These are phyloP conservation scores for Posidonia australis DNA, from an alignment of 106 monocot genomes.

Conservation along the genomic window DNA sequence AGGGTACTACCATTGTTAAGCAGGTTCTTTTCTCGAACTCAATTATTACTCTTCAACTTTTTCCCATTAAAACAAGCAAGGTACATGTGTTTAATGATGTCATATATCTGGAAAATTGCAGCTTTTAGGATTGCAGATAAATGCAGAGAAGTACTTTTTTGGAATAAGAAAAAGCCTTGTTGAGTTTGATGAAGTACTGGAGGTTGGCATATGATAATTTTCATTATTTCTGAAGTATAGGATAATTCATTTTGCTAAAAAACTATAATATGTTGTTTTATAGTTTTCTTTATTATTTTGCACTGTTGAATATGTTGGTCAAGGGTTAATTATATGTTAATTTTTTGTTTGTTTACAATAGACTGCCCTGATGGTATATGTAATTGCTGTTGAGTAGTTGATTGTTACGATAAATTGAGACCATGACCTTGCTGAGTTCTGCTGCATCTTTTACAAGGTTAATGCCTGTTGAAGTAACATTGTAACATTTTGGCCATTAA, in stretches of 20 bases:
- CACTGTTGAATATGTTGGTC: too few species aligned
- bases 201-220: conserved; percentile 30
- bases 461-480: too few species aligned
- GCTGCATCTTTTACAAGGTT: too few species aligned
- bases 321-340: too few species aligned
- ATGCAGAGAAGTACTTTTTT: conserved; percentile 93
- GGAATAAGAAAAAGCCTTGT: conserved; percentile 95
- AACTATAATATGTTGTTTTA: background rate
- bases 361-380: too few species aligned
- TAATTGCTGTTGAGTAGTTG: too few species aligned
- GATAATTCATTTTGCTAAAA: background rate
- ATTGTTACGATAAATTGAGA: too few species aligned
- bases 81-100: background rate
- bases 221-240: background rate
- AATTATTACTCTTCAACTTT: background rate
- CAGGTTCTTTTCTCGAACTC: conserved; percentile 38
- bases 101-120: conserved; percentile 23
- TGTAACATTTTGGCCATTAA: too few species aligned
- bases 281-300: too few species aligned
- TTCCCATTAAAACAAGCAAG: background rate
- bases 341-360: too few species aligned
- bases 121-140: conserved; percentile 86
- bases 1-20: conserved; percentile 74
- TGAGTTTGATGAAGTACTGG: conserved; percentile 97
- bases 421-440: too few species aligned